phyloP scores from a whole-genome alignment of 768 basidiomycete species.

The Leccinellum luteum region DNA sequence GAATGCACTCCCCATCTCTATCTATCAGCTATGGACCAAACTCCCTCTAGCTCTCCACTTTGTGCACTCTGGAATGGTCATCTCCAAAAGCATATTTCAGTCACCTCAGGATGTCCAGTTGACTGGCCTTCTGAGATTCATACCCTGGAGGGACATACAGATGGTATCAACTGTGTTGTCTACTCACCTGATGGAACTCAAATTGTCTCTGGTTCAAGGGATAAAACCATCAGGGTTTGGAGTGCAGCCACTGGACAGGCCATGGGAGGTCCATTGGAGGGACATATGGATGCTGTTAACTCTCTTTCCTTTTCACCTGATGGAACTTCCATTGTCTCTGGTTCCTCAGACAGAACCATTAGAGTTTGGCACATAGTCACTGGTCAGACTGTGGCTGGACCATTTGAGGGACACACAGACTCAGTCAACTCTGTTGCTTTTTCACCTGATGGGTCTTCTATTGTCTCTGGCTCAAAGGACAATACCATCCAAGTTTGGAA shows the following conservation, averaged over 20 bases:
- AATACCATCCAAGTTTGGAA: background rate
- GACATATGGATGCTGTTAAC: background rate
- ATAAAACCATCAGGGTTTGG: background rate
- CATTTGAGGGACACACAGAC: background rate
- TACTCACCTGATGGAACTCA: background rate
- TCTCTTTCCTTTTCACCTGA: background rate
- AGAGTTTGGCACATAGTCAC: background rate
- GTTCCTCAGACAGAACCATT: background rate
- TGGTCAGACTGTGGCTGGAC: background rate
- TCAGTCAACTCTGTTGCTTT: background rate
- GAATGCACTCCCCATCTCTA: background rate
- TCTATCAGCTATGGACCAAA: background rate
- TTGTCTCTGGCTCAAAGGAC: background rate
- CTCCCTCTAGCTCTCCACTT: background rate
- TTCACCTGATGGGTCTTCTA: background rate
- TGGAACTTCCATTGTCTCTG: background rate
- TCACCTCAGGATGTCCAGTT: background rate
- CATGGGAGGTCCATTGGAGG: background rate
- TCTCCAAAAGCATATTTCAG: background rate
- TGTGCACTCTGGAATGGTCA: background rate
- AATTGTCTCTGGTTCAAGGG: background rate
- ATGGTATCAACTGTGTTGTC: background rate
- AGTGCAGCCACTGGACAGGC: background rate
- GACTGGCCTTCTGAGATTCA: background rate
- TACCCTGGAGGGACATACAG: background rate